Conservation (phyloP, 2,329 filamentous ascomycete species). For the Trichoderma harzianum region DNA sequence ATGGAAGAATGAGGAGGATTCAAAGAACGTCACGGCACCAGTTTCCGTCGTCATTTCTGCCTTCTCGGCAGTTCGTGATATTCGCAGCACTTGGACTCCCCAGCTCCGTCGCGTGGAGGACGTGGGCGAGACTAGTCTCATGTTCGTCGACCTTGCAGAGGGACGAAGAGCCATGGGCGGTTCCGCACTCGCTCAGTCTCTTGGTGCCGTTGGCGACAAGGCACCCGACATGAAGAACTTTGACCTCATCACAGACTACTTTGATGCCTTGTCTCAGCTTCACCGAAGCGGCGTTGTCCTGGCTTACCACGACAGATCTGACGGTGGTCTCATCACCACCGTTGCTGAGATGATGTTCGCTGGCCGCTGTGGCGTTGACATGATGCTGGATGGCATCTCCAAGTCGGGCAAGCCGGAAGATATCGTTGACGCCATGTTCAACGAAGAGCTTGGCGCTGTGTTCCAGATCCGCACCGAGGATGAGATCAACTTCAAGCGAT, state of each 20-base stretch:
- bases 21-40: slow-evolving; percentile 86
- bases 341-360: slow-evolving; percentile 98
- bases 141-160: slow-evolving; percentile 86
- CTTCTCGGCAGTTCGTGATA: slow-evolving; percentile 79
- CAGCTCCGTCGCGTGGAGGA: slow-evolving; percentile 79
- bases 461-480: slow-evolving; percentile 90
- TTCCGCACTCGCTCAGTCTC: slow-evolving; percentile 85
- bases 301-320: slow-evolving; percentile 91
- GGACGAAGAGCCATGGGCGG: slow-evolving; percentile 82
- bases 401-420: slow-evolving; percentile 60
- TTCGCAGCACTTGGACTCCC: slow-evolving; percentile 89
- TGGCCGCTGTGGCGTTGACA: slow-evolving; percentile 80
- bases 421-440: slow-evolving; percentile 80
- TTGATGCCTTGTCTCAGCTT: slow-evolving; percentile 72
- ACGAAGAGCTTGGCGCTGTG: slow-evolving; percentile 91
- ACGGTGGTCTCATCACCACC: slow-evolving; percentile 88
- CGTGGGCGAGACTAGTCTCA: slow-evolving; percentile 80
- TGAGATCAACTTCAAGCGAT: slow-evolving; percentile 80
- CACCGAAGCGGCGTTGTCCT: slow-evolving; percentile 65
- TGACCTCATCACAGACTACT: slow-evolving; percentile 81
- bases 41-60: slow-evolving; percentile 89
- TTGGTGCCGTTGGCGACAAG: slow-evolving; percentile 80
- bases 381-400: slow-evolving; percentile 73
- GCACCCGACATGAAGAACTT: slow-evolving; percentile 82
- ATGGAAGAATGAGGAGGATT: slow-evolving; percentile 71